Conservation (phyloP, 495 filamentous ascomycete species). For the Durotheca rogersii region DNA sequence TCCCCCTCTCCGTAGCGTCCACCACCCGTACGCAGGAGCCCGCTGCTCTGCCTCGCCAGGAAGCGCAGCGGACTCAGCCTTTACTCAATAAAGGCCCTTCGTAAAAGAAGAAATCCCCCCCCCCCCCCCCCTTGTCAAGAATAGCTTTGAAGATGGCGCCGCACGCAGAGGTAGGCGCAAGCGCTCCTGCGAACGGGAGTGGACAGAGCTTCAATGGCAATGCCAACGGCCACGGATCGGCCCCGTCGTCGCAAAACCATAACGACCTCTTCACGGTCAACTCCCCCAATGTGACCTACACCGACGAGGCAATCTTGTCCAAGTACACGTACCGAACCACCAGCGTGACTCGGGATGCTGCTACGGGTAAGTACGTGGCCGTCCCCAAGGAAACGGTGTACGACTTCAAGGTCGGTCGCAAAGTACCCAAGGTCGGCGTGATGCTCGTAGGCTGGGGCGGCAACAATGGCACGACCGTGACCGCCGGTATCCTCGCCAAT, state of each 20-base stretch:
- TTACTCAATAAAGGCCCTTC: constrained; percentile 57
- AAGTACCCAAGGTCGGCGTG: constrained; percentile 88
- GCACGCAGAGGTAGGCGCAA: constrained; percentile 77
- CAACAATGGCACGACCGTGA: constrained; percentile 97
- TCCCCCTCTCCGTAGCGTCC: constrained; percentile 57
- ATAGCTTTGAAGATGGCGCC: constrained; percentile 76
- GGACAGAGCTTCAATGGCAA: constrained; percentile 42
- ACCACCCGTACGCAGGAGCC: constrained; percentile 97
- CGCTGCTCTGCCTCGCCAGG: constrained; percentile 89
- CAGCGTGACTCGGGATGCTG: constrained; percentile 62
- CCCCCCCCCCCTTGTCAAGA: constrained; percentile 5
- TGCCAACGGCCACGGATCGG: constrained; percentile 32
- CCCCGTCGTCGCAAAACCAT: constrained; percentile 40
- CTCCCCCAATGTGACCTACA: constrained; percentile 92
- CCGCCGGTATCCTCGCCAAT: constrained; percentile 96
- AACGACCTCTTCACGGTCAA: constrained; percentile 73
- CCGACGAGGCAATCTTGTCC: constrained; percentile 81
- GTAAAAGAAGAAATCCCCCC: constrained; percentile 36
- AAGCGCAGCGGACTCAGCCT: constrained; percentile 77
- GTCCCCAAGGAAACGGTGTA: constrained; percentile 86
- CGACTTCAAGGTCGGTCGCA: constrained; percentile 96
- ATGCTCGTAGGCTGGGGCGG: constrained; percentile 99
- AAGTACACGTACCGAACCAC: constrained; percentile 95
- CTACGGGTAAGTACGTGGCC: constrained; percentile 77
- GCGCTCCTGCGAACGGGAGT: constrained; percentile 72